Conservation (phyloP, 2,329 filamentous ascomycete genomes). For the Paraphaeosphaeria sporulosa region DNA sequence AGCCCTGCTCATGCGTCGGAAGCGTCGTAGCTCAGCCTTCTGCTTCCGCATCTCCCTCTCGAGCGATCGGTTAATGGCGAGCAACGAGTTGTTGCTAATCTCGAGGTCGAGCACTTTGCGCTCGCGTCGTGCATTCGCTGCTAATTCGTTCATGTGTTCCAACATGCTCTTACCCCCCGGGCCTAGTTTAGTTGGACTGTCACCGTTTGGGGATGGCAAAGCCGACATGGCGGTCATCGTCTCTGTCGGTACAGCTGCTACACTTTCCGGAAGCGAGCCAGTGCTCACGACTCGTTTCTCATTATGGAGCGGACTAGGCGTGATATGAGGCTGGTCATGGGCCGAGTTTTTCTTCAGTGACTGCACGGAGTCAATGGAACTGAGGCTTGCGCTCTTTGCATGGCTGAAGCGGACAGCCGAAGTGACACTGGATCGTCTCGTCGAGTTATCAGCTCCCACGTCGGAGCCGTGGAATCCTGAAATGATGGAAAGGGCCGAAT, state of each 20-base stretch:
- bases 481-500: conserved; percentile 42
- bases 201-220: conserved; percentile 40
- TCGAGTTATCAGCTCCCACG: conserved; percentile 27
- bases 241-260: conserved; percentile 34
- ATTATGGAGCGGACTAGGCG: conserved; percentile 44
- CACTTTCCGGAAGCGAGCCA: conserved; percentile 35
- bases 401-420: conserved; percentile 41
- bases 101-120: conserved; percentile 95
- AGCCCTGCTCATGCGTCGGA: conserved; percentile 82
- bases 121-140: conserved; percentile 87
- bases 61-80: conserved; percentile 92
- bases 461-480: conserved; percentile 37
- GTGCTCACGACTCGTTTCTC: conserved; percentile 40
- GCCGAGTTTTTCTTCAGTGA: conserved; percentile 37
- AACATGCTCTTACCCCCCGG: conserved; percentile 55
- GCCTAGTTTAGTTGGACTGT: conserved; percentile 67
- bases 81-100: conserved; percentile 92
- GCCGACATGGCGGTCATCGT: conserved; percentile 34
- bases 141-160: conserved; percentile 75
- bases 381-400: conserved; percentile 52
- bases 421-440: conserved; percentile 44
- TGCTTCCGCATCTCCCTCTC: conserved; percentile 93
- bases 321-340: conserved; percentile 31
- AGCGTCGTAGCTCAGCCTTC: conserved; percentile 84
- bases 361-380: conserved; percentile 55